These are phyloP conservation scores for Ophiobolus disseminans DNA, from an alignment of 2,329 filamentous ascomycete genomes.

Conservation along the genomic window DNA sequence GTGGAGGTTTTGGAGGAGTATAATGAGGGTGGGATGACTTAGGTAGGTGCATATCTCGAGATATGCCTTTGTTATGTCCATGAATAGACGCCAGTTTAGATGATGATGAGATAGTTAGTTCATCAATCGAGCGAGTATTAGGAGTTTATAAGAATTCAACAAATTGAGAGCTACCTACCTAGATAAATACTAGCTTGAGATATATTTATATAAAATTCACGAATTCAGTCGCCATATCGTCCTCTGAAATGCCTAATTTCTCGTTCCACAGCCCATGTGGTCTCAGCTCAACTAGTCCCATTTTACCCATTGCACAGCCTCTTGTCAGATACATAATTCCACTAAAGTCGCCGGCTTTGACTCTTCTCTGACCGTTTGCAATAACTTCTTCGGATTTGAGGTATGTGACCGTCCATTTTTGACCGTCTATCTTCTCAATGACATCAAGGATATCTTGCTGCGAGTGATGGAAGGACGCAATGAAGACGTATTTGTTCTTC, in stretches of 20 bases:
- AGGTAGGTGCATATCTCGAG: neutral
- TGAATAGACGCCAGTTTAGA: too few species aligned
- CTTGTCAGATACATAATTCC: neutral
- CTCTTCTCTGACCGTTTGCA: neutral
- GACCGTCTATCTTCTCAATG: neutral
- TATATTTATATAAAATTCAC: neutral
- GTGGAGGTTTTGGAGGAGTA: constrained; percentile 24
- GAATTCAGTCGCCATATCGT: neutral
- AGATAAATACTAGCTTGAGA: too few species aligned
- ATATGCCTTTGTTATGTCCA: neutral
- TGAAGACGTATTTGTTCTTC: neutral
- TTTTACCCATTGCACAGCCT: neutral
- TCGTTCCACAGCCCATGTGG: neutral
- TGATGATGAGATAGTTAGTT: too few species aligned
- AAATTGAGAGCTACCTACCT: too few species aligned
- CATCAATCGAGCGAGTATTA: too few species aligned
- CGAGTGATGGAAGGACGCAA: neutral
- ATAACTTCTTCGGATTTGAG: neutral
- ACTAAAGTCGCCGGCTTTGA: neutral
- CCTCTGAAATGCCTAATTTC: neutral
- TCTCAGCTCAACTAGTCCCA: neutral
- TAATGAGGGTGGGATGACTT: neutral
- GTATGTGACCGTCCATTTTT: neutral
- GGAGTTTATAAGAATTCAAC: too few species aligned
- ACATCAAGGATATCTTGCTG: neutral